Evolutionary conservation across 352 stramenopile species (phyloP), one percentile per base, ranked within the genome.

Genomic region (Pythium oligandrum): DNA sequence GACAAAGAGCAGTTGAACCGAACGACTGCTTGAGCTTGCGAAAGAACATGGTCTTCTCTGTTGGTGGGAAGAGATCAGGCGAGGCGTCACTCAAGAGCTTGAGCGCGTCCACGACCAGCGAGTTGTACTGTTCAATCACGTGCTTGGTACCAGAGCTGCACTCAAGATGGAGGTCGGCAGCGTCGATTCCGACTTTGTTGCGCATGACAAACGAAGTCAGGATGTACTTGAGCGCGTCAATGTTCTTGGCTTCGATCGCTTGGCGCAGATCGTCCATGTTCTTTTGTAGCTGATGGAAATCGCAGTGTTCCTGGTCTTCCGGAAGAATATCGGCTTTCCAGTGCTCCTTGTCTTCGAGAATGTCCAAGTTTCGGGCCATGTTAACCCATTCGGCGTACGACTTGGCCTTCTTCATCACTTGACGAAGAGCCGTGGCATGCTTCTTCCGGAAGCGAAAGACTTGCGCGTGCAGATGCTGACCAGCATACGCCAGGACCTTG

Each of bases 1-100:
- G 68, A 70, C 93, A 97, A 10, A 98, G 64, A 10, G 90, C 93
- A 4, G 92, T 96, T 4, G 81, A 78, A 0, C 93, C 92, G 50
- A 97, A 90, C 51, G 93, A 83, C n/a, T 86, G 70, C 51, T 86
- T 81, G 35, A 85, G 63, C 31, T 71, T 68, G 4, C 69, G 50
- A 54, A 92, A 88, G 40, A 85, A 88, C 1, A 47, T 44, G 33
- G 60, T 34, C 46, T 83, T 89, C 39, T 90, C 70, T 1, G 57
- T 44, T 4, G 56, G 33, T 8, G 75, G 63, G 48, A 87, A 82
- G 43, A 56, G 51, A 0, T 67, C 51, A 1, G 74, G 42, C 31
- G 42, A 61, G 5, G 64, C 55, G 3, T 62, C 47, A 4, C 64
- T 57, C 0, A 87, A 63, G 32, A 73, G 60, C 39, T 84, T 66